Base-by-base conservation (phyloP, 148 eudicot species). In the Nyssa sinensis region DNA sequence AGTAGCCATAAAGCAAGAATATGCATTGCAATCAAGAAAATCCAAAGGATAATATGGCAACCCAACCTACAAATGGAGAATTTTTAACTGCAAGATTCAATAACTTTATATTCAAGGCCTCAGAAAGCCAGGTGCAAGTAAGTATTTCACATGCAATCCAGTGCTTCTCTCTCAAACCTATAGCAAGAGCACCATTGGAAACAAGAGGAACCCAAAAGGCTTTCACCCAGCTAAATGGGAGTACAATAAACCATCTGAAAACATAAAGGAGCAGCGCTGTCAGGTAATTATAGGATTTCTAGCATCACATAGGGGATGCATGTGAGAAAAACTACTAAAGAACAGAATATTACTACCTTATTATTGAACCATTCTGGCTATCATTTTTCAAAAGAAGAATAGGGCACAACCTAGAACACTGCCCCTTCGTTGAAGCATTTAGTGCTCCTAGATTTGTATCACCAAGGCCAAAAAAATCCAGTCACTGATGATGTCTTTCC, bases 161-260 rank as follows among this genome's bases (percentile, higher is more conserved):
- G 49, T 84, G 95, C 86, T 86, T 90, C 91, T 92, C n/a, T n/a
- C n/a, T n/a, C n/a, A n/a, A n/a, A n/a, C n/a, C n/a, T n/a, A n/a
- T n/a, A n/a, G n/a, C n/a, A 72, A 81, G 88, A 74, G 92, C 94
- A 73, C 98, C 98, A 71, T 77, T 74, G 70, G 94, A 87, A 31
- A 92, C 71, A 7, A 94, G 84, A 64, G 90, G 74, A 70, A 74
- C 77, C 98, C 98, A 94, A 81, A 94, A 94, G 69, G 85, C 83
- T 78, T 89, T 94, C 60, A 88, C 87, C 98, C 97, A 92, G 71
- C 88, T 83, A 31, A 92, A 58, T n/a, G 98, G 98, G 31, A 94
- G 89, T 73, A 94, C 83, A 73, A 94, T 86, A 58, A 96, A 88
- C 88, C 91, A 94, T 75, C 98, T 94, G 89, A 67, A 80, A 79